Evolutionary conservation across 257 asterid genomes (phyloP).

Genomic region (Solanum sitiens): DNA sequence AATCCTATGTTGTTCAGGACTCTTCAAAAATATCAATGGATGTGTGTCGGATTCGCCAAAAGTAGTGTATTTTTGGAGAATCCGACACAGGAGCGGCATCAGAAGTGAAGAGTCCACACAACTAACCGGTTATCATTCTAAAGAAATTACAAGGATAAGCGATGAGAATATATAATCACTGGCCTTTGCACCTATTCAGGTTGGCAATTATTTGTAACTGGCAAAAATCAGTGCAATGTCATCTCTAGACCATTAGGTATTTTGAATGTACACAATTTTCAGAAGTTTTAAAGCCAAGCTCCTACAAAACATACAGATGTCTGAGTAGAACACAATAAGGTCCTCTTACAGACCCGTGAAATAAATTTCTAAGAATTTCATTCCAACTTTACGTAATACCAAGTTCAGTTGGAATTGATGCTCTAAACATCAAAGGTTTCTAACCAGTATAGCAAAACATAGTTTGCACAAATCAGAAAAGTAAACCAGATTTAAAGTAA

Average conservation of each 20-base stretch:
- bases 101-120: background rate
- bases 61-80: background rate
- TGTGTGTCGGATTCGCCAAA: background rate
- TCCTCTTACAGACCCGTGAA: background rate
- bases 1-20: background rate
- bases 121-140: background rate
- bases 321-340: background rate
- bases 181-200: background rate
- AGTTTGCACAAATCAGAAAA: background rate
- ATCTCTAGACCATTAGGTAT: background rate
- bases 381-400: background rate
- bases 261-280: background rate
- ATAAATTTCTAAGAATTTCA: background rate
- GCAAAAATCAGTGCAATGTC: background rate
- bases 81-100: background rate
- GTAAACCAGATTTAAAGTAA: constrained; percentile 4
- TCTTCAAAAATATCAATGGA: background rate
- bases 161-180: background rate
- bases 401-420: background rate
- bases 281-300: background rate
- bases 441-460: background rate
- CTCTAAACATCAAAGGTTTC: background rate
- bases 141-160: background rate
- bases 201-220: background rate
- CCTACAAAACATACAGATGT: background rate